Evolutionary conservation across 352 stramenopile genomes (phyloP), one percentile per base, ranked within the genome.

Genomic region (Halophytophthora polymorphica): DNA sequence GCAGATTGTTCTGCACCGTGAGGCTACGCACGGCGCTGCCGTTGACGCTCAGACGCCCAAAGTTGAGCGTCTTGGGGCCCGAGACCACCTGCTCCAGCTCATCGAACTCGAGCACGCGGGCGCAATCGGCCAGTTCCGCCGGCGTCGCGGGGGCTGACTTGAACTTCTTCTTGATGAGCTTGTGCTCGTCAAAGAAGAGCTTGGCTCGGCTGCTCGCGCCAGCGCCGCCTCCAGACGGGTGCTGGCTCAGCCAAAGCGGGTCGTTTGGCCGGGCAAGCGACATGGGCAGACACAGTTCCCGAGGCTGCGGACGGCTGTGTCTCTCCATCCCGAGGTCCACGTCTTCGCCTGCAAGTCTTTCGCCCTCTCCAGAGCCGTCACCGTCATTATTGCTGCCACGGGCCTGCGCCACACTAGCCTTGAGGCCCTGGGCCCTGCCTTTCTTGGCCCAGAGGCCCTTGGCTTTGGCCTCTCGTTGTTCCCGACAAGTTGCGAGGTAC

Each of bases 101-200:
- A 13, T 94, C 77, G 46, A 84, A 85, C 15, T 72, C 73, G 11
- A 98, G 60, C 0, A 65, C 73, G 2, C 67, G 34, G 0, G 48
- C 55, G 44, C 93, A 98, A 44, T 98, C 92, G 0, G 76, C 73
- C 1, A 96, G 60, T 37, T 98, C 93, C 0, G 88, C 91, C 36
- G 96, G 91, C 1, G 90, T 98, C 8, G 84, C 76, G 6, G 93
- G 91, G 2, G 52, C 39, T 0, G 76, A 7, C 46, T 98, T 97
- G 66, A 96, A 98, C 37, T 98, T 98, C 50, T 90, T 90, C 58
- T 92, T 90, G 28, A 97, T 70, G 22, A 97, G 74, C 54, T 92
- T 95, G 42, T 93, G 88, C 13, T 94, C 88, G 43, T 97, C 83
- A 29, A 93, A 88, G 34, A 83, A 67, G 1, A 57, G 21, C 23